Conservation (phyloP, 78 protist genomes). For the Dictyostelium firmibasis region DNA sequence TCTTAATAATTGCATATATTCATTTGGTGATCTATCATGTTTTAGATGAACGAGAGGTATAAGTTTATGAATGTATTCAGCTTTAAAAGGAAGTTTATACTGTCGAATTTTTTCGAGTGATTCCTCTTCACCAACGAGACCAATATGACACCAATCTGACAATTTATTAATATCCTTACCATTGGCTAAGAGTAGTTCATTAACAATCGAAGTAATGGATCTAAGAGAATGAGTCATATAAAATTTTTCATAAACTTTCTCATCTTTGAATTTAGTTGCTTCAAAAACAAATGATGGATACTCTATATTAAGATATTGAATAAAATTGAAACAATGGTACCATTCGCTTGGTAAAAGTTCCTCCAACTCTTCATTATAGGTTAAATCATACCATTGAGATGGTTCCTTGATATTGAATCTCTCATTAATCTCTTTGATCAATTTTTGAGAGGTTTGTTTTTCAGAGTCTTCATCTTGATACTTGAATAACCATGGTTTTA, state of each 20-base stretch:
- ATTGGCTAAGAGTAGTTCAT: background rate
- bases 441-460: background rate
- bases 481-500: background rate
- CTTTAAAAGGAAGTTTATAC: too few species aligned
- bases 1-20: too few species aligned
- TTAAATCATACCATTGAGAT: background rate
- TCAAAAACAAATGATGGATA: background rate
- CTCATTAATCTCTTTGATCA: background rate
- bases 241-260: background rate
- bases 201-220: too few species aligned
- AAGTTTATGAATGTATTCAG: too few species aligned
- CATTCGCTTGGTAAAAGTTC: background rate
- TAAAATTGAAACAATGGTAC: background rate
- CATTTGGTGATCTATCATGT: too few species aligned
- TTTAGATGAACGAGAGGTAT: too few species aligned
- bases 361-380: background rate
- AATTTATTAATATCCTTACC: too few species aligned
- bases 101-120: too few species aligned
- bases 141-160: too few species aligned
- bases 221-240: background rate
- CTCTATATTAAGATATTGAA: background rate
- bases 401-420: background rate
- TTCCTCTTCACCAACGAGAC: too few species aligned
- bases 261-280: background rate
- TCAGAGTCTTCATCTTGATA: background rate